Percentiles rank a stretch among this genome's conserved stretches.
phyloP scores from a whole-genome alignment of 768 basidiomycete species.

The Crucibulum laeve region DNA sequence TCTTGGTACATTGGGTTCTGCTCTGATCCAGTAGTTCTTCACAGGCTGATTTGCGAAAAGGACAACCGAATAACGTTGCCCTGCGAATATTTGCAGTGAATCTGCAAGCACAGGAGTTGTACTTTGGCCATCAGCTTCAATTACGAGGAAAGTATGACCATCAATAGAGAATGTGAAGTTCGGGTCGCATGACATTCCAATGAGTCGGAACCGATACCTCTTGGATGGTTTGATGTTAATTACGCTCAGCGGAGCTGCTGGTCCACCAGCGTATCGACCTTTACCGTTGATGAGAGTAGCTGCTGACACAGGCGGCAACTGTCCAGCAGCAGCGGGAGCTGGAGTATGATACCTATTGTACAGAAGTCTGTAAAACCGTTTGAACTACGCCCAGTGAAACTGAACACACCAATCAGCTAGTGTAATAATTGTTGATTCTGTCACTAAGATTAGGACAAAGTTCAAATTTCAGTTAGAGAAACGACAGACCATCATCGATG shows the following conservation, averaged over 20 bases:
- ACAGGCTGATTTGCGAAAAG: constrained; percentile 39
- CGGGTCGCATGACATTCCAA: neutral
- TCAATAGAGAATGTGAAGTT: constrained; percentile 2
- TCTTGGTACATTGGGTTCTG: constrained; percentile 22
- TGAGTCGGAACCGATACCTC: neutral
- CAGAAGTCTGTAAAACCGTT: too few species aligned
- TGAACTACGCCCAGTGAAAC: too few species aligned
- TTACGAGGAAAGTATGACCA: constrained; percentile 29
- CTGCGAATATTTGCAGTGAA: constrained; percentile 35
- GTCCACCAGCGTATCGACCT: constrained; percentile 1
- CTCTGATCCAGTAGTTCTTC: constrained; percentile 50
- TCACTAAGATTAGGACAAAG: neutral
- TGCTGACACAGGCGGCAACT: neutral
- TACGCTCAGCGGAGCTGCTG: neutral
- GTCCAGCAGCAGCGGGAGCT: neutral
- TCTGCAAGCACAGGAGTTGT: constrained; percentile 38
- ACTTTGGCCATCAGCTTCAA: constrained; percentile 47
- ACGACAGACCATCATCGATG: constrained; percentile 37
- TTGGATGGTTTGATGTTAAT: neutral
- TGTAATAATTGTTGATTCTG: constrained; percentile 44
- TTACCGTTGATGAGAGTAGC: constrained; percentile 1
- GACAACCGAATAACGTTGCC: constrained; percentile 28
- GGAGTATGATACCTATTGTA: constrained; percentile 1
- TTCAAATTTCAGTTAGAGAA: neutral
- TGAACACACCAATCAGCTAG: constrained; percentile 42